Percentiles rank a stretch among this genome's conserved stretches.
Conservation (phyloP, 1,284 basidiomycete genomes). For the Trichosporon sp. region DNA sequence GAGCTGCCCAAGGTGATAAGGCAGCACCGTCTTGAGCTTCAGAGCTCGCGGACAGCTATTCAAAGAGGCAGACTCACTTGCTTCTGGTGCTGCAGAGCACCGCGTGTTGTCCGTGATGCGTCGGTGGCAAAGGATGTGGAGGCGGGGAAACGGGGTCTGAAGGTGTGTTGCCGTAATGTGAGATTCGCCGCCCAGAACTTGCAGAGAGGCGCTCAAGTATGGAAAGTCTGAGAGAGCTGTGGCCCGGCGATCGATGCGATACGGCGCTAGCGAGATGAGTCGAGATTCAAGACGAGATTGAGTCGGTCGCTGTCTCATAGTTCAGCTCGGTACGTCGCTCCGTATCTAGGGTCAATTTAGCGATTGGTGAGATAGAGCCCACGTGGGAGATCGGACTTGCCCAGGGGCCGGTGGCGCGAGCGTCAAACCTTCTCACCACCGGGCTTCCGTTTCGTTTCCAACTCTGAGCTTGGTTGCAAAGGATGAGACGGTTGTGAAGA, state of each 20-base stretch:
- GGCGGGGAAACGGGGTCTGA: background rate
- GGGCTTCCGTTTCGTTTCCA: background rate
- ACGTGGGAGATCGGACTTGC: slow-evolving; percentile 3
- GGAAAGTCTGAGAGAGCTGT: background rate
- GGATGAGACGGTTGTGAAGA: background rate
- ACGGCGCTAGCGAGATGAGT: background rate
- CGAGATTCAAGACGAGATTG: background rate
- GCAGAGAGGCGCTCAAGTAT: background rate
- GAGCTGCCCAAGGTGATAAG: too few species aligned
- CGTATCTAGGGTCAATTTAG: slow-evolving; percentile 10
- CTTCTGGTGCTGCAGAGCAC: slow-evolving; percentile 1
- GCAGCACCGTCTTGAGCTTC: too few species aligned
- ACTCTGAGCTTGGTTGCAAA: background rate
- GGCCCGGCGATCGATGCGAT: background rate
- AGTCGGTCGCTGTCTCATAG: background rate
- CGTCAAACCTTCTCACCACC: background rate
- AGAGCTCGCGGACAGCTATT: too few species aligned
- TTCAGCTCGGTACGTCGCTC: background rate
- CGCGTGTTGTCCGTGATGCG: background rate
- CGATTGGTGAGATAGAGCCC: slow-evolving; percentile 13
- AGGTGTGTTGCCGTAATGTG: background rate
- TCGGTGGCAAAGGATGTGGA: slow-evolving; percentile 4
- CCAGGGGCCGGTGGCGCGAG: background rate
- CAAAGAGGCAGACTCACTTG: background rate
- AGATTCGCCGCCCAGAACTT: background rate